phyloP scores from a whole-genome alignment of 305 asterid genomes.

The Stenogyne calaminthoides region DNA sequence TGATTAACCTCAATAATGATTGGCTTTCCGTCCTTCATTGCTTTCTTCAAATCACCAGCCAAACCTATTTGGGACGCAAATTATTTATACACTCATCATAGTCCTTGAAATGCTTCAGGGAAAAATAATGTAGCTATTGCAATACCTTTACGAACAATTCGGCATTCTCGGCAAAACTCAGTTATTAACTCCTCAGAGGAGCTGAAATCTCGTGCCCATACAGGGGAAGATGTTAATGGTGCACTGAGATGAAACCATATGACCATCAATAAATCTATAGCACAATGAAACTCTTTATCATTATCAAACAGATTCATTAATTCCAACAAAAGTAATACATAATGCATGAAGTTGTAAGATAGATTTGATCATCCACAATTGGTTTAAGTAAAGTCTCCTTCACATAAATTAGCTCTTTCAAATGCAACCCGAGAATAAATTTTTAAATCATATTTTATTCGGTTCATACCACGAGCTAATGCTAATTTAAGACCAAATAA shows the following conservation, averaged over 20 bases:
- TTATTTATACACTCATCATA: constrained; percentile 11
- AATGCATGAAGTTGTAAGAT: constrained; percentile 8
- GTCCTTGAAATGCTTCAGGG: constrained; percentile 28
- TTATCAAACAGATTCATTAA: constrained; percentile 7
- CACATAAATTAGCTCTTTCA: not conserved
- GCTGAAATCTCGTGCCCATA: constrained; percentile 90
- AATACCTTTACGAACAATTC: constrained; percentile 95
- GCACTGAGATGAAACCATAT: constrained; percentile 63
- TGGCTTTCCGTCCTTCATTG: constrained; percentile 99
- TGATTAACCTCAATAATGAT: constrained; percentile 84
- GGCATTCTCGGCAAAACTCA: constrained; percentile 97
- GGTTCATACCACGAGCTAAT: constrained; percentile 7
- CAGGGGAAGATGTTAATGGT: constrained; percentile 88
- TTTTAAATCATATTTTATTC: constrained; percentile 3
- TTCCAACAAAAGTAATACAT: not conserved
- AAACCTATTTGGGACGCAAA: constrained; percentile 54
- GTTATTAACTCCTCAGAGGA: constrained; percentile 91
- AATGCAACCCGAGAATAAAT: constrained; percentile 13
- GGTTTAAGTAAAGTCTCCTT: constrained; percentile 8
- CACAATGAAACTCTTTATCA: not conserved
- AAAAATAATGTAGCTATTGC: not conserved
- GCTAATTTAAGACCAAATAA: constrained; percentile 18
- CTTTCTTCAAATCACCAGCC: constrained; percentile 98
- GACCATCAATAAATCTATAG: constrained; percentile 25
- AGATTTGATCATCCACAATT: constrained; percentile 4